Base-by-base conservation (phyloP, 768 basidiomycete genomes). In the Mycena venus region DNA sequence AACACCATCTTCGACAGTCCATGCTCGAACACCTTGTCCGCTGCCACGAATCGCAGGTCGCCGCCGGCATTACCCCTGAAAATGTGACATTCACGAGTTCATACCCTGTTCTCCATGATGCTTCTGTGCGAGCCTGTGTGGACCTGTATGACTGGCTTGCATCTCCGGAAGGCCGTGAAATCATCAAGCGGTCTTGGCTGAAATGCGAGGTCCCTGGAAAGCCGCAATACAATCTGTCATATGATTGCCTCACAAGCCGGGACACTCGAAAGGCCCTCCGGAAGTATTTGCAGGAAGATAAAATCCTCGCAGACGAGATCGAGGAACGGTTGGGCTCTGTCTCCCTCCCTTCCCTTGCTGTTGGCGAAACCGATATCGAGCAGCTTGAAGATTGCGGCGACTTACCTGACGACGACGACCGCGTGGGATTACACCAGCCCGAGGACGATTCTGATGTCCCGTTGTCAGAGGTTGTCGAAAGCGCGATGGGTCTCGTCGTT, bases 1-100 rank as follows among this genome's bases (percentile, higher is more conserved):
- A 79, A 66, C 74, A 78, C 63, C 32, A 62, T 56, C 49, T 80
- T 42, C 74, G 76, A 29, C 79, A 75, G 38, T 51, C 70, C 6
- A n/a, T 59, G 15, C 47, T 65, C 6, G 40, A 72, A 15, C 72
- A 62, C 32, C 68, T 78, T 31, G 69, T 78, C 14, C 58, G 58
- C 1, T 51, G 40, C 17, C 72, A 76, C 23, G 68, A 71, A 56
- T 12, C 65, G 47, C 72, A 78, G 34, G 10, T 61, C 8, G 34
- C 19, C 11, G 32, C 14, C 15, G 73, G 78, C 0, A 62, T 79
- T 4, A 76, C 72, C 1, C 5, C 75, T 4, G 77, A 78, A 12
- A 44, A 42, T 15, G 40, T 42, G 4, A 42, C 10, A 15, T 42
- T 42, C 40, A 11, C 40, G 40, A 42, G 40, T 27, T 79, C 72